These are phyloP conservation scores for Hirsutella rhossiliensis DNA, from an alignment of 2,329 filamentous ascomycete species.

Conservation along the genomic window DNA sequence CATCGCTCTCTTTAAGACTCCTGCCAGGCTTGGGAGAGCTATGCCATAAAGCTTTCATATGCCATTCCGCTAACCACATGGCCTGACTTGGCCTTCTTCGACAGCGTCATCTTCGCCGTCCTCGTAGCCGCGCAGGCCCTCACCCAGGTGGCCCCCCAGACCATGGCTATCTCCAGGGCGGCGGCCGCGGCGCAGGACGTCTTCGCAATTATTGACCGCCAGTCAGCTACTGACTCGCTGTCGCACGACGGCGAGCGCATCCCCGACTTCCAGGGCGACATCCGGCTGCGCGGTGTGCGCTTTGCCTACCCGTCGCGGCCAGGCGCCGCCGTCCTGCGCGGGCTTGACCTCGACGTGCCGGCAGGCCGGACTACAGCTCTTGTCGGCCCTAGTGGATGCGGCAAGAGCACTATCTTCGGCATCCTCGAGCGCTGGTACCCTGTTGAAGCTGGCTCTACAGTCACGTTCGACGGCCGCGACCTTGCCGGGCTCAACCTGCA, in stretches of 20 bases:
- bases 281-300: conserved; percentile 32
- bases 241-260: conserved; percentile 20
- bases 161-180: conserved; percentile 31
- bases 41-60: too few species aligned
- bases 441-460: conserved; percentile 25
- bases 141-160: conserved; percentile 34
- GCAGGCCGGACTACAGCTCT: conserved; percentile 38
- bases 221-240: conserved; percentile 29
- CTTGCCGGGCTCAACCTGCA: conserved; percentile 32
- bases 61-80: too few species aligned
- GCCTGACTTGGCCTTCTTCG: too few species aligned
- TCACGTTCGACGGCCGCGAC: conserved; percentile 30
- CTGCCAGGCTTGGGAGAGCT: too few species aligned
- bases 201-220: conserved; percentile 34
- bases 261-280: conserved; percentile 25
- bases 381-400: conserved; percentile 45
- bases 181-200: conserved; percentile 32
- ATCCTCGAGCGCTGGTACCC: conserved; percentile 50
- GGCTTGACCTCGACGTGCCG: conserved; percentile 29
- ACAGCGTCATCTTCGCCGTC: conserved; percentile 30
- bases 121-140: conserved; percentile 32
- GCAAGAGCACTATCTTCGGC: conserved; percentile 46
- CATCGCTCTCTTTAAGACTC: too few species aligned
- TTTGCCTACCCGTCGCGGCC: conserved; percentile 48
- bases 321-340: conserved; percentile 30